Percentiles rank a stretch among this genome's conserved stretches.
Conservation (phyloP, 352 stramenopile species). For the Globisporangium nunn region DNA sequence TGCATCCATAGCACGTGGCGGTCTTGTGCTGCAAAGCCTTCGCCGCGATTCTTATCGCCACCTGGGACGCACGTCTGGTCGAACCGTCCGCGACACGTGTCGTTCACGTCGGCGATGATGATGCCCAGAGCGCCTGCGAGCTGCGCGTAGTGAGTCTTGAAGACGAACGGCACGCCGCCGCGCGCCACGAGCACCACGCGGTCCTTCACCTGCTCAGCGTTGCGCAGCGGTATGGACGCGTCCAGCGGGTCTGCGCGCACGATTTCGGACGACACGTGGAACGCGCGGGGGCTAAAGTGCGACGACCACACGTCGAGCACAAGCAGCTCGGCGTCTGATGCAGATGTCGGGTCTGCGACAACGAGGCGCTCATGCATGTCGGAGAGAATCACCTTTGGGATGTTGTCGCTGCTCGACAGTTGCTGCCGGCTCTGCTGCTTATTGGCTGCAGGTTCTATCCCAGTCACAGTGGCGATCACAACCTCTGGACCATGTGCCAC, state of each 20-base stretch:
- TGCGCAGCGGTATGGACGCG: constrained; percentile 41
- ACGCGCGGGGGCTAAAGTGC: constrained; percentile 58
- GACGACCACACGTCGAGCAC: constrained; percentile 52
- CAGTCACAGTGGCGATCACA: constrained; percentile 4
- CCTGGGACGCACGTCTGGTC: constrained; percentile 68
- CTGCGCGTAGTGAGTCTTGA: constrained; percentile 64
- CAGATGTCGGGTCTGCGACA: background rate
- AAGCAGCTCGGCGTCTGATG: constrained; percentile 10
- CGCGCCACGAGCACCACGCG: constrained; percentile 50
- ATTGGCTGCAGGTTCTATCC: background rate
- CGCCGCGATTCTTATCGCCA: constrained; percentile 27
- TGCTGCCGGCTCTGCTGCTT: background rate
- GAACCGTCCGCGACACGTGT: constrained; percentile 39
- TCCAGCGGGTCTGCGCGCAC: constrained; percentile 56
- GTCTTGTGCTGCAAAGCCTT: constrained; percentile 57
- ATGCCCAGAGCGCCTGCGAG: constrained; percentile 56
- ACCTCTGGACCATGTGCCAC: background rate
- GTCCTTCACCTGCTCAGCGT: constrained; percentile 39
- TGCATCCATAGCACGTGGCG: constrained; percentile 41
- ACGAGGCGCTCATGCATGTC: constrained; percentile 41
- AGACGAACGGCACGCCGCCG: constrained; percentile 49
- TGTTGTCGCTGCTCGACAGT: background rate
- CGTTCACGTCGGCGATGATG: constrained; percentile 45
- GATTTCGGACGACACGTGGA: constrained; percentile 62
- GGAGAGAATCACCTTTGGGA: constrained; percentile 40